Evolutionary conservation across 163 green algal species (phyloP).

Genomic region (Scenedesmus sp.): DNA sequence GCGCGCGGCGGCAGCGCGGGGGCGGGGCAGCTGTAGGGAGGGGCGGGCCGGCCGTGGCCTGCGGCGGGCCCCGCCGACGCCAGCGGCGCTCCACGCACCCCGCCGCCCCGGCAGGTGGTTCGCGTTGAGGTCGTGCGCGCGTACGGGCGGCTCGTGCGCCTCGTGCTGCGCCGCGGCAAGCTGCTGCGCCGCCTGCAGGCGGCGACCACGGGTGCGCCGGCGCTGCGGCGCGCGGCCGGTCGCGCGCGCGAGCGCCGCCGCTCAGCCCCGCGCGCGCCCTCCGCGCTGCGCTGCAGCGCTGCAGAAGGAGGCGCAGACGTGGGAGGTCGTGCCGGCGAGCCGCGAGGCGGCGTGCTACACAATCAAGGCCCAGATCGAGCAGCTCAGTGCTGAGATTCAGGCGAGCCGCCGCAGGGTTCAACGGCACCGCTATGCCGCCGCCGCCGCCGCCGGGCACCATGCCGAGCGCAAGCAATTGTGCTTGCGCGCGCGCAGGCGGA

Average conservation of each 20-base stretch:
- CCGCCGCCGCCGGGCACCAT: too few species aligned
- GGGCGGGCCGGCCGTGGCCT: too few species aligned
- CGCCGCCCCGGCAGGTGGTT: constrained; percentile 51
- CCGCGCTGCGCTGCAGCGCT: constrained; percentile 35
- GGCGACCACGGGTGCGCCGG: too few species aligned
- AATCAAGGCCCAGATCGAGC: background rate
- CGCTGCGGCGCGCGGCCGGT: too few species aligned
- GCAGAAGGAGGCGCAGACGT: constrained; percentile 39
- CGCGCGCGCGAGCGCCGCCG: too few species aligned
- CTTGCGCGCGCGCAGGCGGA: too few species aligned
- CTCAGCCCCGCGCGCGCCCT: too few species aligned
- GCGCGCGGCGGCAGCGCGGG: too few species aligned
- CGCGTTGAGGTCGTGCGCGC: constrained; percentile 51
- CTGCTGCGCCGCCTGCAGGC: constrained; percentile 33
- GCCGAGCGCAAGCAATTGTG: too few species aligned
- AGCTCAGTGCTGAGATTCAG: constrained; percentile 27
- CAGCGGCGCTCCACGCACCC: too few species aligned
- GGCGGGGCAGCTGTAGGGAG: too few species aligned
- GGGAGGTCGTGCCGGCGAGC: background rate
- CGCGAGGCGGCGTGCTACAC: constrained; percentile 14
- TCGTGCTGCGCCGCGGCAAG: constrained; percentile 47
- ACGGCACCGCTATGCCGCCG: background rate
- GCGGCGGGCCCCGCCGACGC: too few species aligned
- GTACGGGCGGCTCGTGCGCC: constrained; percentile 41
- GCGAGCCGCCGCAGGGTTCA: background rate